Evolutionary conservation across 148 eudicot species (phyloP).

Genomic region (Dianthus caryophyllus): DNA sequence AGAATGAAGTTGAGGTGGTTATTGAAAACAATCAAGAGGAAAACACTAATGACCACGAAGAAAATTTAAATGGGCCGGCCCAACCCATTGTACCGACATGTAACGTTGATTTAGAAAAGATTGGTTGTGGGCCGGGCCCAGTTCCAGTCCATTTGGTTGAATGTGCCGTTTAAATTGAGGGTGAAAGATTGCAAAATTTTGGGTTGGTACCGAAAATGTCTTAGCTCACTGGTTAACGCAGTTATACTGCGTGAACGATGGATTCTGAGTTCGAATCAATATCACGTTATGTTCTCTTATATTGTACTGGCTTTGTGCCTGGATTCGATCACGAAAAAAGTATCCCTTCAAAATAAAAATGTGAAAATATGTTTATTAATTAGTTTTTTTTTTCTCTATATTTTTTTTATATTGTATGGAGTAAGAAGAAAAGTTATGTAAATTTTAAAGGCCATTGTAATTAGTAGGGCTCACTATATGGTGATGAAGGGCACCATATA

Average conservation of each 20-base stretch:
- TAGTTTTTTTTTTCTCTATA: too few relatives aligned
- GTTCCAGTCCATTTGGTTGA: slow-evolving; percentile 17
- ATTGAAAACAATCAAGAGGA: slow-evolving; percentile 6
- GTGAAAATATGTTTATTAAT: too few relatives aligned
- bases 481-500: slow-evolving; percentile 17
- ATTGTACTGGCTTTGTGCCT: too few relatives aligned
- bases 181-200: slow-evolving; percentile 1
- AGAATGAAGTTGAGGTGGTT: slow-evolving; percentile 22
- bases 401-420: too few relatives aligned
- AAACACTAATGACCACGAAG: slow-evolving; percentile 5
- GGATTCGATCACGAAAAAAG: too few relatives aligned
- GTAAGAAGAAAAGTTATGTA: slow-evolving; percentile 7
- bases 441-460: background rate
- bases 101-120: slow-evolving; percentile 27
- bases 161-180: slow-evolving; percentile 26
- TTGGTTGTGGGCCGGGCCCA: slow-evolving; percentile 28
- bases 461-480: slow-evolving; percentile 5
- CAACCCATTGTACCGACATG: slow-evolving; percentile 24
- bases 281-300: too few relatives aligned
- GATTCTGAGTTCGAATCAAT: too few relatives aligned
- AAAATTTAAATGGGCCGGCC: slow-evolving; percentile 18
- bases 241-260: too few relatives aligned
- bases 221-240: background rate
- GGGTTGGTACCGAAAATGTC: background rate
- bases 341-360: too few relatives aligned